Percentiles rank a stretch among this genome's conserved stretches.
These are phyloP conservation scores for Microbotryomycetes sp. DNA, from an alignment of 1,284 basidiomycete genomes.

Conservation along the genomic window DNA sequence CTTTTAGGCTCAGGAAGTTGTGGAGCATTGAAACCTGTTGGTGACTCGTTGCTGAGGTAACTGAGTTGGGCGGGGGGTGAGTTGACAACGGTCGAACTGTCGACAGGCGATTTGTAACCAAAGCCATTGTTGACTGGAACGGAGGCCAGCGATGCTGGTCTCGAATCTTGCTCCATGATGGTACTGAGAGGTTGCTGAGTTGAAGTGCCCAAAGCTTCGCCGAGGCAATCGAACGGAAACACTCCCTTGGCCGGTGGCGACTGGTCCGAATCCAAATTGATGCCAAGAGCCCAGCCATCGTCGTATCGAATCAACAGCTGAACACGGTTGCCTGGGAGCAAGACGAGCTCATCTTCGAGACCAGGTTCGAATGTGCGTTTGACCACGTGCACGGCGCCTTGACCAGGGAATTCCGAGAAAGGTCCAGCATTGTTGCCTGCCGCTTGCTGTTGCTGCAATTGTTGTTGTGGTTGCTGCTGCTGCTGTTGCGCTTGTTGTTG, in stretches of 20 bases:
- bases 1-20: neutral
- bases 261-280: conserved; percentile 22
- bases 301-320: conserved; percentile 38
- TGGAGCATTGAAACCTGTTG: neutral
- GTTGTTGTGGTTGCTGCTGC: neutral
- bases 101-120: too few species aligned
- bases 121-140: neutral
- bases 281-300: conserved; percentile 37
- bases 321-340: conserved; percentile 36
- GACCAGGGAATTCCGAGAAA: conserved; percentile 34
- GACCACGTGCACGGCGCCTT: conserved; percentile 35
- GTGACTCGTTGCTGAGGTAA: neutral
- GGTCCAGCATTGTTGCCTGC: conserved; percentile 12
- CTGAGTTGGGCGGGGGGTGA: neutral
- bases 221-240: conserved; percentile 39
- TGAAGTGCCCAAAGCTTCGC: conserved; percentile 9
- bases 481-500: neutral
- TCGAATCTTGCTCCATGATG: neutral
- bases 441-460: neutral
- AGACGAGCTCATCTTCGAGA: conserved; percentile 36
- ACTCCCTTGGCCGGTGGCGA: conserved; percentile 26
- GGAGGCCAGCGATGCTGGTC: neutral
- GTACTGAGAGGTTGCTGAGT: neutral
- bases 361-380: conserved; percentile 36
- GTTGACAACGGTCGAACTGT: neutral